These are phyloP conservation scores for Colletotrichum lupini DNA, from an alignment of 2,329 filamentous ascomycete genomes.

Conservation along the genomic window DNA sequence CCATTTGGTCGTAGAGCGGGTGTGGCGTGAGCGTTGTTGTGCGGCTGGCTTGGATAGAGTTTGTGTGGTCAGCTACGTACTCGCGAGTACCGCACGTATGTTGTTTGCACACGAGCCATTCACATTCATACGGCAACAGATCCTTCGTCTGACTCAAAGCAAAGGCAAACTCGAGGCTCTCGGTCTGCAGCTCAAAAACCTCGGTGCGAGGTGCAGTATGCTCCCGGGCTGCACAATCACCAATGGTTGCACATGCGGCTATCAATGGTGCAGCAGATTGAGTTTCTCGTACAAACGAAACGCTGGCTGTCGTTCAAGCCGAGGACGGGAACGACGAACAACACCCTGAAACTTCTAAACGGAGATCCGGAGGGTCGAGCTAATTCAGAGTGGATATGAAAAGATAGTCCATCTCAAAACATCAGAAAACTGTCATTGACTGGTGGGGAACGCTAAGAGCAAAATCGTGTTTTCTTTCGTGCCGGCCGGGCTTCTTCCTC, in stretches of 20 bases:
- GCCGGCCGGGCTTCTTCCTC: not conserved
- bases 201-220: not conserved
- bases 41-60: constrained; percentile 16
- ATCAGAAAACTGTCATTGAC: not conserved
- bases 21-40: constrained; percentile 14
- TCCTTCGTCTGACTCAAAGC: constrained; percentile 5
- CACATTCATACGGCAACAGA: not conserved
- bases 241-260: not conserved
- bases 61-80: constrained; percentile 14
- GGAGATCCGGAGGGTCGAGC: not conserved
- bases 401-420: not conserved
- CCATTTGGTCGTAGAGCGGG: constrained; percentile 3
- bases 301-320: not conserved
- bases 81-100: not conserved
- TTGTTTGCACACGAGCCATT: not conserved
- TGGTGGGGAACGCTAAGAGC: not conserved
- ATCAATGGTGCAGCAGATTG: not conserved
- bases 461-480: not conserved
- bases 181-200: not conserved
- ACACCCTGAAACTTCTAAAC: not conserved
- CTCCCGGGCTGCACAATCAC: not conserved
- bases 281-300: too few species aligned
- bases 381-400: not conserved
- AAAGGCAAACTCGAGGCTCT: not conserved
- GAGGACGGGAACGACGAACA: not conserved